Conservation (phyloP, 768 basidiomycete genomes). For the Amanita muscaria region DNA sequence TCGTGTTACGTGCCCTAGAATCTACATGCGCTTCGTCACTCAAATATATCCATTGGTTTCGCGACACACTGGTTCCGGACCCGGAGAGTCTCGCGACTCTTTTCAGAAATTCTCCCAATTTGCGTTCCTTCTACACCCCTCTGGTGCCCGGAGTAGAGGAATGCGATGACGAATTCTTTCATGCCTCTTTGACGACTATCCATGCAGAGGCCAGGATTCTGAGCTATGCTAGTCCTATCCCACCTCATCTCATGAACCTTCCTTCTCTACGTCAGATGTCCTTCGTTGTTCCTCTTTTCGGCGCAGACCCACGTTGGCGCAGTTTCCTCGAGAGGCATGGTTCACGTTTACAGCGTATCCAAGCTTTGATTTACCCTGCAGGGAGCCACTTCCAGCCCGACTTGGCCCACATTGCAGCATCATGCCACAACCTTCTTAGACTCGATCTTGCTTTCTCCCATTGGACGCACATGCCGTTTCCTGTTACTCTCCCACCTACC, state of each 20-base stretch:
- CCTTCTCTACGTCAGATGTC: conserved; percentile 7
- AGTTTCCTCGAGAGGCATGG: conserved; percentile 4
- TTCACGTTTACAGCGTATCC: background rate
- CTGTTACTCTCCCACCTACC: background rate
- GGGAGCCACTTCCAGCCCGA: background rate
- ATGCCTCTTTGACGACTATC: background rate
- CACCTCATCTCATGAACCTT: conserved; percentile 3
- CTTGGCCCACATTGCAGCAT: background rate
- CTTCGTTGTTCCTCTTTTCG: background rate
- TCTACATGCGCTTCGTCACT: background rate
- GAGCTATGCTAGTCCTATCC: background rate
- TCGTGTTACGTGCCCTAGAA: background rate
- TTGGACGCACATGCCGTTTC: conserved; percentile 7
- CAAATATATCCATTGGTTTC: conserved; percentile 6
- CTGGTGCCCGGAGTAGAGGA: background rate
- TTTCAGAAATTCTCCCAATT: conserved; percentile 1
- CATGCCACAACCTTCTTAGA: background rate
- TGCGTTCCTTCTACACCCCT: conserved; percentile 3
- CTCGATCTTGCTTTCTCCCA: conserved; percentile 1
- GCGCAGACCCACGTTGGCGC: conserved; percentile 1
- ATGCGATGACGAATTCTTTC: background rate
- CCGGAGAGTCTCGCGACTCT: background rate
- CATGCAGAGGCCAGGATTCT: background rate
- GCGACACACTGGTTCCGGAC: conserved; percentile 1
- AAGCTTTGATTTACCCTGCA: background rate